phyloP scores from a whole-genome alignment of 139 green algal genomes.

The Auxenochlorella protothecoides region DNA sequence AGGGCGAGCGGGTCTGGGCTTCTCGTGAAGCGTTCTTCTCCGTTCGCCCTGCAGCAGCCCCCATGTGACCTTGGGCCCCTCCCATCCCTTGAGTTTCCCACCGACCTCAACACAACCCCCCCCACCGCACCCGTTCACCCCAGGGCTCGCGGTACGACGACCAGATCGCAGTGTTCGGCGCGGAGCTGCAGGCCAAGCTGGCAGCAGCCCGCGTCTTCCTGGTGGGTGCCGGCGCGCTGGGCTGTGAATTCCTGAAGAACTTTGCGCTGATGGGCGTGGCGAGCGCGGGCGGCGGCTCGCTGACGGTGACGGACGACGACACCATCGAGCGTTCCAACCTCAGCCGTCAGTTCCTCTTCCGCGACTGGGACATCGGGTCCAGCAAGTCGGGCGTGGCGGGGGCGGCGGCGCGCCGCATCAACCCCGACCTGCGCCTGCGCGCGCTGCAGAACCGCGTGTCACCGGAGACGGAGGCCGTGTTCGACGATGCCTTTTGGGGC shows the following conservation, averaged over 20 bases:
- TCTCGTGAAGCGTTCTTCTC: neutral
- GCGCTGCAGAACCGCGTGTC: slow-evolving; percentile 92
- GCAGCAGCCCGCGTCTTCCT: slow-evolving; percentile 74
- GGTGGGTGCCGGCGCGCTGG: slow-evolving; percentile 90
- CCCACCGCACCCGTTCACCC: slow-evolving; percentile 4
- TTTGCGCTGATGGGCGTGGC: slow-evolving; percentile 92
- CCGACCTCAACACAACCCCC: neutral
- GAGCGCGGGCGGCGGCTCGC: slow-evolving; percentile 17
- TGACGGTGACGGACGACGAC: slow-evolving; percentile 96
- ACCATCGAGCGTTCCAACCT: slow-evolving; percentile 97
- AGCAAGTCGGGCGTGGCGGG: slow-evolving; percentile 72
- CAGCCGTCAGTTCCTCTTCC: slow-evolving; percentile 94
- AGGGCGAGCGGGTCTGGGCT: no score
- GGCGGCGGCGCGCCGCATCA: slow-evolving; percentile 69
- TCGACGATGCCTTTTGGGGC: slow-evolving; percentile 92
- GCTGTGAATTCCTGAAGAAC: slow-evolving; percentile 99
- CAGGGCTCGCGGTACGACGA: slow-evolving; percentile 69
- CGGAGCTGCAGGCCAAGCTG: slow-evolving; percentile 60
- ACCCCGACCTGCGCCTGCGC: slow-evolving; percentile 55
- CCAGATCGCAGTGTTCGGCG: slow-evolving; percentile 83
- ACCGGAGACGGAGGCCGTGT: slow-evolving; percentile 80
- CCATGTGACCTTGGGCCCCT: neutral
- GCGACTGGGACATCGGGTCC: slow-evolving; percentile 10
- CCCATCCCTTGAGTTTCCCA: neutral
- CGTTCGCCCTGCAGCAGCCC: neutral